Evolutionary conservation across 73 alveolate species (phyloP), one percentile per base, ranked within the genome.

Genomic region (Effrenium voratum): DNA sequence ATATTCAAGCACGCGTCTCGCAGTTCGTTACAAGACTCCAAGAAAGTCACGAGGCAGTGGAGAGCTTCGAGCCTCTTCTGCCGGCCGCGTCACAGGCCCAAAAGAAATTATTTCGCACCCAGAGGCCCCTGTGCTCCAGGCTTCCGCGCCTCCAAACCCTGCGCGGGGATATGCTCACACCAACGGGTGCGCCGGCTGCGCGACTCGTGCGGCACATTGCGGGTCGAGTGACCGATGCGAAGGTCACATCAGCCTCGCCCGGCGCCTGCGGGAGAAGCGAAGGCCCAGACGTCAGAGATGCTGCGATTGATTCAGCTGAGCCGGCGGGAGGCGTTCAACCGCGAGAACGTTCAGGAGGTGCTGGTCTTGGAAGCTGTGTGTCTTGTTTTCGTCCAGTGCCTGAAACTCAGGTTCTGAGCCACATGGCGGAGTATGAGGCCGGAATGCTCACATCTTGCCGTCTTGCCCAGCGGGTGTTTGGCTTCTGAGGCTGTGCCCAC

Each of bases 211-310:
- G n/a, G n/a, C n/a, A n/a, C 63, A 52, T 52, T 52, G 63, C 19
- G 63, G 63, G 19, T 52, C 19, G 63, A 19, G 19, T 8, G 63
- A 52, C 8, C 26, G 26, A 12, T 52, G 63, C 82, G 46, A 70
- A 70, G 82, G 82, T 70, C 82, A n/a, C 66, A 80, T 8, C 96
- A 50, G 44, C 76, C 96, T 43, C 96, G 96, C 32, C 96, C 96
- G 26, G 96, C 96, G 49, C 96, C 96, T n/a, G 96, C 43, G 36
- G 96, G 96, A 90, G 96, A 90, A n/a, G 87, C 82, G 30, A 90
- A 90, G 96, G 96, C 73, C 22, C 24, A 3, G 38, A 8, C 46
- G 59, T 10, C 41, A 2, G 49, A 3, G 32, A 15, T 8, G 44
- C n/a, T n/a, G 47, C 8, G 26, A 5, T 32, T 72, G 50, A 72